These are phyloP conservation scores for Ophiocordyceps sinensis DNA, from an alignment of 2,329 filamentous ascomycete species.

Conservation along the genomic window DNA sequence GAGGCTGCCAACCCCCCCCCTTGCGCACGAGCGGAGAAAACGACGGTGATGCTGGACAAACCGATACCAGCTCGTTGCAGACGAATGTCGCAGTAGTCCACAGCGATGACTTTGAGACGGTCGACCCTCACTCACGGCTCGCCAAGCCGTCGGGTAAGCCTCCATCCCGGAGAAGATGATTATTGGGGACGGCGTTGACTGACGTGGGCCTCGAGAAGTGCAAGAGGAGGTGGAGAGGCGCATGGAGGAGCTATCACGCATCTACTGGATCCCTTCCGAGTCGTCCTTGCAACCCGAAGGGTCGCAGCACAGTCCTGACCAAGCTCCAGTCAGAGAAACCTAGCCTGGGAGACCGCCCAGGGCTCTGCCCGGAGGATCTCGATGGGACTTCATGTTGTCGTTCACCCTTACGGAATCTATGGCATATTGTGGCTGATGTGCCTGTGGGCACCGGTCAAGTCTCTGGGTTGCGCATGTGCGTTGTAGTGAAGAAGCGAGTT, in stretches of 20 bases:
- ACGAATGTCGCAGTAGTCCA: constrained; percentile 20
- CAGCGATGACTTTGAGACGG: constrained; percentile 18
- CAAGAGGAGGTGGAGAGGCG: not conserved
- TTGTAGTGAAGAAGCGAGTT: too few species aligned
- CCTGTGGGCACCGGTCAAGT: too few species aligned
- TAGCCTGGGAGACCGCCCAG: too few species aligned
- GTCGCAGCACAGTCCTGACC: not conserved
- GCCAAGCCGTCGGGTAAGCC: not conserved
- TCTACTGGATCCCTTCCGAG: not conserved
- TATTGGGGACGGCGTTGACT: not conserved
- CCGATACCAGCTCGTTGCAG: constrained; percentile 8
- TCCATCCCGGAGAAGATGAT: not conserved
- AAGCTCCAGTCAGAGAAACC: not conserved
- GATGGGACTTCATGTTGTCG: too few species aligned
- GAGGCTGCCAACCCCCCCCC: not conserved
- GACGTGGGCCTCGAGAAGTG: not conserved
- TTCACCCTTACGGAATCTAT: too few species aligned
- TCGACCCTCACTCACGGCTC: not conserved
- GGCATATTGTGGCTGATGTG: too few species aligned
- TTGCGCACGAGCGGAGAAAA: not conserved
- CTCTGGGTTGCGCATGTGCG: too few species aligned
- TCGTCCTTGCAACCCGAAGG: not conserved
- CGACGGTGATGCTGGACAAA: not conserved
- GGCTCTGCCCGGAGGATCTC: too few species aligned
- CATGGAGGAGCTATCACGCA: not conserved